Base-by-base conservation (phyloP, 1,139 yeast genomes). In the Pichia sp. region DNA sequence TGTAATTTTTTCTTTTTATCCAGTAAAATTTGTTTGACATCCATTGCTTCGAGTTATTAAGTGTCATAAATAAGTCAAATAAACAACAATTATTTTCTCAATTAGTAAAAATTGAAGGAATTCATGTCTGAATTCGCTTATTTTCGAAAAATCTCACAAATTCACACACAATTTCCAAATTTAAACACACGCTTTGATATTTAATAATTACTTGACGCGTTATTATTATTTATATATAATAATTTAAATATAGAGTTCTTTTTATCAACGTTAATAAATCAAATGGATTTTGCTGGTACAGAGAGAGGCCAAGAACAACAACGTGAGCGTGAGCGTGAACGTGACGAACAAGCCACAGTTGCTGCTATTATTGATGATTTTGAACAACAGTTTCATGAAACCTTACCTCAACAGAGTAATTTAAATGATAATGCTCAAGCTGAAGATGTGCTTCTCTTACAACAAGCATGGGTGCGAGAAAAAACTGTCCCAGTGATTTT, bases 401-500 rank as follows among this genome's bases (percentile, higher is more conserved):
- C 8, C 8, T 30, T 30, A 30, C 8, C 32, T 7, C 8, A 30
- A 6, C 6, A 30, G 6, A 7, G 8, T 30, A 30, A 6, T 6
- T 30, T 8, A 8, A 30, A n/a, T 5, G 35, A 34, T n/a, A 6
- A 5, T 5, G 10, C 18, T n/a, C 10, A 28, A 28, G 29, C 11
- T 11, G 7, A n/a, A 9, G 40, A 37, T 10, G 3, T 37, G 40
- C 32, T 67, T 38, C 67, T 66, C 39, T 68, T 89, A 39, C 72
- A 78, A n/a, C 74, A 72, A 36, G 79, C 81, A 2, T 90, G 96
- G 97, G 67, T 86, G 38, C 78, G 84, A 49, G 98, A 92, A 63
- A 72, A 96, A 50, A 80, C 81, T 75, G 74, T 94, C 0, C 97
- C 97, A 0, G 96, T 86, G 51, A 65, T 92, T 11, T 69, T 90